phyloP scores from a whole-genome alignment of 306 rosid species.

The Vigna nakashimae region DNA sequence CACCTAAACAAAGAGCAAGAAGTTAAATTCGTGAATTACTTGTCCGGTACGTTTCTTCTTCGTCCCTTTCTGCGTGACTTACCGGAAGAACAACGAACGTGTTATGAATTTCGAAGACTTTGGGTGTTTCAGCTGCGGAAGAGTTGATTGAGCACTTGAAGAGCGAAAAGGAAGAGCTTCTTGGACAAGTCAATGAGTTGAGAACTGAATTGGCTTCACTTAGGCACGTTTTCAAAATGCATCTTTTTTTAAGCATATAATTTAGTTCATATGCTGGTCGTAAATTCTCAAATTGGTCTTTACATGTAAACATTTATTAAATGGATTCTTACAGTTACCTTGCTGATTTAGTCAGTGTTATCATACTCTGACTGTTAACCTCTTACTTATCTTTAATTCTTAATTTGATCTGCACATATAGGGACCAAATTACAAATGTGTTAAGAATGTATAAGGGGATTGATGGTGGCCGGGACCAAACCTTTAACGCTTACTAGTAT shows the following conservation, averaged over 20 bases:
- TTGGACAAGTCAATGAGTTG: constrained; percentile 63
- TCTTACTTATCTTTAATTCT: not conserved
- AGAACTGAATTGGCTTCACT: constrained; percentile 66
- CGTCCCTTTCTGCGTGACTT: not conserved
- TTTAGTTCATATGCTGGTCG: not conserved
- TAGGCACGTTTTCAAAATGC: constrained; percentile 58
- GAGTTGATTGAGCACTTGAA: constrained; percentile 72
- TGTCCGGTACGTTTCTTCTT: constrained; percentile 63
- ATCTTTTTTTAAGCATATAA: not conserved
- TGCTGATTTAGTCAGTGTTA: not conserved
- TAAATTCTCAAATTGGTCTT: not conserved
- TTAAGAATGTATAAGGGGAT: not conserved
- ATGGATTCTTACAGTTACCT: not conserved
- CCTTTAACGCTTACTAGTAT: not conserved
- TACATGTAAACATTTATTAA: not conserved
- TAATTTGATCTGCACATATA: not conserved
- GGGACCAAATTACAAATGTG: not conserved
- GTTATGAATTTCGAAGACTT: not conserved
- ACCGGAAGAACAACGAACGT: not conserved
- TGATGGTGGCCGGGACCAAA: not conserved
- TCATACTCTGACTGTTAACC: not conserved
- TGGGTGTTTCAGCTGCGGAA: constrained; percentile 71
- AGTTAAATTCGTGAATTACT: constrained; percentile 63
- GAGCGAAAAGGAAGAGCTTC: constrained; percentile 67
- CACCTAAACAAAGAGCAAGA: constrained; percentile 70